Evolutionary conservation across 208 protist genomes (phyloP), one percentile per base, ranked within the genome.

Genomic region (Trichomonas vaginalis): DNA sequence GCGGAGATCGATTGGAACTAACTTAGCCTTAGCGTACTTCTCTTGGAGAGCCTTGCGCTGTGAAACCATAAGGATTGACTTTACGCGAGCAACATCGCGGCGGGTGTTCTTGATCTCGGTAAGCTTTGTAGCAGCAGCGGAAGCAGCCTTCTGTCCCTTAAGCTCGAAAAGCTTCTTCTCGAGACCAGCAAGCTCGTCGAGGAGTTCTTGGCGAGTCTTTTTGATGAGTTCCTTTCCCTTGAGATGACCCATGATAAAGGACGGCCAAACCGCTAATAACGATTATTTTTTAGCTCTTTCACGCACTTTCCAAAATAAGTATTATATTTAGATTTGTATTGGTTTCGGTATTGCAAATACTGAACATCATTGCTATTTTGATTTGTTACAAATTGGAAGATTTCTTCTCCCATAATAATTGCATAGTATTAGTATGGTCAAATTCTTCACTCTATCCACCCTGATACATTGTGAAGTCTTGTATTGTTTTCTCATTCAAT

Each of bases 111-210:
- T 32, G 37, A 88, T 88, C 37, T 88, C 82, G 46, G 82, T 45
- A 32, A 88, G 82, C 40, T 88, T 88, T 46, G 23, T 17, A 23
- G n/a, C n/a, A 47, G 82, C 23, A 21, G 82, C 23, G 23, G 35
- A 47, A 47, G 82, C 37, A 45, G 82, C 82, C 14, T 45, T 88
- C 40, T 88, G 82, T 3, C 39, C 35, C 17, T 40, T 45, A 32
- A 88, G 82, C 40, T 88, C 82, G 82, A 88, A 88, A 48, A 88
- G 82, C 82, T 88, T 88, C 40, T 88, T 88, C 37, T 88, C 82
- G 17, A 88, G 35, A 10, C n/a, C 37, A 21, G 82, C 82, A 88
- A 88, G 82, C 37, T 88, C 82, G 23, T 88, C 82, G 17, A 88
- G 40, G 17, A 88, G 82, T n/a, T 88, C 82, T 42, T 45, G 40